These are phyloP conservation scores for Cladosporium velox DNA, from an alignment of 2,329 filamentous ascomycete species.

Conservation along the genomic window DNA sequence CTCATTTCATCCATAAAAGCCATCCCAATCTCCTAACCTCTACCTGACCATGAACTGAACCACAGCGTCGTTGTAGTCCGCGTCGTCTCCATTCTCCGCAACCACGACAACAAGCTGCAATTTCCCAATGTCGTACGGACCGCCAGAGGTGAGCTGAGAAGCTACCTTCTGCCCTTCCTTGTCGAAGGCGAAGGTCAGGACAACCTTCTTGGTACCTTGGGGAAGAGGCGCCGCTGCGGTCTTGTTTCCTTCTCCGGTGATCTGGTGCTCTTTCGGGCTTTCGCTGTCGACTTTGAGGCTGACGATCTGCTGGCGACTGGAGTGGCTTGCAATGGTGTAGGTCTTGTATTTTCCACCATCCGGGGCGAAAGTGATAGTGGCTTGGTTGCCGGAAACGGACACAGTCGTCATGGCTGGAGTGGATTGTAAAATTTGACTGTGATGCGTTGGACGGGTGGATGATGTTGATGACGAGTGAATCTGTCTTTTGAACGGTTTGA, in stretches of 20 bases:
- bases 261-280: neutral
- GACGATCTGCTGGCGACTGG: neutral
- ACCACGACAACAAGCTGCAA: neutral
- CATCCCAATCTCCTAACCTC: no score
- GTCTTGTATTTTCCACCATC: no score
- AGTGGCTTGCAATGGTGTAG: neutral
- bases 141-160: neutral
- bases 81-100: neutral
- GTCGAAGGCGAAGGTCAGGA: neutral
- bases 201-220: neutral
- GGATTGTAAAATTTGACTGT: no score
- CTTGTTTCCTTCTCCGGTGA: neutral
- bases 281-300: neutral
- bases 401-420: no score
- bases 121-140: fast-evolving
- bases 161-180: neutral
- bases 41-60: neutral
- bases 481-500: no score
- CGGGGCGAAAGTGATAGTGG: no score
- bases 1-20: no score
- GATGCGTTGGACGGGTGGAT: no score
- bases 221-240: neutral
- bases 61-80: neutral
- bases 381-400: no score
- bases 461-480: no score